Percentiles rank a stretch among this genome's conserved stretches.
Conservation (phyloP, 75 land plant genomes). For the Cupressus sempervirens region DNA sequence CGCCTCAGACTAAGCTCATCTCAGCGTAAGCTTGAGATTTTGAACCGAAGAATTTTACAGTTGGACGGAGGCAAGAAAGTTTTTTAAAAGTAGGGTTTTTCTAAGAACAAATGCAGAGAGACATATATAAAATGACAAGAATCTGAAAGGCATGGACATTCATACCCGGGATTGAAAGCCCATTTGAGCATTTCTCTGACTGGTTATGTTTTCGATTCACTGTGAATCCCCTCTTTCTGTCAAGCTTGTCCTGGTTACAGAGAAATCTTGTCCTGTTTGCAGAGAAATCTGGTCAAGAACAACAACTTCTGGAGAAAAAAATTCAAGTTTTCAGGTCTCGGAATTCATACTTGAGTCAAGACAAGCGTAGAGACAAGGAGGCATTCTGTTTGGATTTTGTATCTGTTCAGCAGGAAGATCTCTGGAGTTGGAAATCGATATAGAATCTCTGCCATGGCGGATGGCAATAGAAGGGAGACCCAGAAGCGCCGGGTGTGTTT, state of each 20-base stretch:
- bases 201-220: background rate
- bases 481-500: constrained; percentile 4
- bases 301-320: background rate
- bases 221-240: background rate
- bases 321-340: background rate
- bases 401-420: background rate
- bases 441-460: background rate
- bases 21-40: background rate
- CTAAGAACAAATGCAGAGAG: background rate
- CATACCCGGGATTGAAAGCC: background rate
- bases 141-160: background rate
- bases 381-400: background rate
- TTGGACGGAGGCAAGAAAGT: background rate
- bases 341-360: background rate
- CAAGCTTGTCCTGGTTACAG: background rate
- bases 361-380: background rate
- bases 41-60: background rate
- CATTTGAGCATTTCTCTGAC: background rate
- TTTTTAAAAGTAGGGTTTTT: background rate
- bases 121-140: background rate
- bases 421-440: background rate
- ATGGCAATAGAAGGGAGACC: background rate
- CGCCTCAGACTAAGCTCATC: background rate
- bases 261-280: background rate
- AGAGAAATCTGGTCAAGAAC: background rate